Base-by-base conservation (phyloP, 139 green algal genomes). In the Coccomyxa sp. region DNA sequence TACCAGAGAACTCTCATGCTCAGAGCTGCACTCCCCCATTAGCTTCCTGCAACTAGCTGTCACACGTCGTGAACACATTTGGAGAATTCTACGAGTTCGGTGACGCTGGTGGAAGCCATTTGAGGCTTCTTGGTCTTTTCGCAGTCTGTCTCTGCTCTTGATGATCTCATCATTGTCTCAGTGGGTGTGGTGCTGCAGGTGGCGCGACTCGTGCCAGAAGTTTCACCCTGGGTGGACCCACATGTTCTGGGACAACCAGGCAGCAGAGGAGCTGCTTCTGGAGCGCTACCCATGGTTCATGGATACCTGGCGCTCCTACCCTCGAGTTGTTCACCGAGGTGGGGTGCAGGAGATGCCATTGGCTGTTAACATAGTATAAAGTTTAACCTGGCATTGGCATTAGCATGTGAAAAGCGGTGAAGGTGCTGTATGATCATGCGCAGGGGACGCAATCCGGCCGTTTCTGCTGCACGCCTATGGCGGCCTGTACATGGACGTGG, bases 401-500 rank as follows among this genome's bases (percentile, higher is more conserved):
- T n/a, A n/a, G n/a, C n/a, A n/a, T n/a, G n/a, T n/a, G n/a, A n/a
- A n/a, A 51, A 11, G 38, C 38, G 7, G 7, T 11, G 38, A 51
- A 51, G 38, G 38, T 51, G 38, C 38, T 51, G 38, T 51, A 11
- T 51, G 38, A 7, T 51, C 7, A 3, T 3, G 3, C 38, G 66
- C 79, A 86, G 74, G 77, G 15, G 87, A 91, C 77, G 84, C 86
- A 0, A 68, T 92, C n/a, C 78, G 87, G n/a, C 81, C 83, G 11
- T 89, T 92, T 67, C 82, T 92, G 45, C 79, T 92, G 82, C 86
- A 92, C 67, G 81, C 83, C 0, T 83, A 85, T 15, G 89, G 89
- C 28, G 84, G 85, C 16, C 58, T 89, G 30, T 90, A 90, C 81
- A 63, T 90, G 31, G 89, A 92, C 81, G 66, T 92, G 66, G 89